phyloP scores from a whole-genome alignment of 2,329 filamentous ascomycete genomes.

The Arthrinium phaeospermum region DNA sequence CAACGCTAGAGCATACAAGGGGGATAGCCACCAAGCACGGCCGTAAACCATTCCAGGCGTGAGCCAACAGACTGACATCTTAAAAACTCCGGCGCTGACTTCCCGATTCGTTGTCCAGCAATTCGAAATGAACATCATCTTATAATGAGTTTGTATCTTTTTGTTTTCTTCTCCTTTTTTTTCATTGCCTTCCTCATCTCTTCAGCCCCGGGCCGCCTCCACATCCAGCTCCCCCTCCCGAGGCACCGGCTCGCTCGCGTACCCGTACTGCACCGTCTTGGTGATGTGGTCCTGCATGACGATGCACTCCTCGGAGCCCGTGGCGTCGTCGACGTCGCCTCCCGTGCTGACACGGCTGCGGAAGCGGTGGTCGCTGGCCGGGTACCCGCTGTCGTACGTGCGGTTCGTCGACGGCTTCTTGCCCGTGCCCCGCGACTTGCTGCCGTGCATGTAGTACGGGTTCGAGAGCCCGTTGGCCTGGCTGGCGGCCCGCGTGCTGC shows the following conservation, averaged over 20 bases:
- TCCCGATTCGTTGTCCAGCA: background rate
- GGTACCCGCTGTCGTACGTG: constrained; percentile 13
- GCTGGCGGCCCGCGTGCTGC: constrained; percentile 15
- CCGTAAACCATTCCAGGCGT: background rate
- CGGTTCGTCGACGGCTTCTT: constrained; percentile 3
- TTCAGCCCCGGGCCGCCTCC: background rate
- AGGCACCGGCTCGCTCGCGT: constrained; percentile 10
- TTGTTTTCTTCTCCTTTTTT: background rate
- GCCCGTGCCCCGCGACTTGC: background rate
- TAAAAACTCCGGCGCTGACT: background rate
- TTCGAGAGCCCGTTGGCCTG: background rate
- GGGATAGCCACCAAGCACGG: background rate
- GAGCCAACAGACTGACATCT: background rate
- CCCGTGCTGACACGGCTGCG: constrained; percentile 3
- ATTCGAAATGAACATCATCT: background rate
- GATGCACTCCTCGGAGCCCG: constrained; percentile 26
- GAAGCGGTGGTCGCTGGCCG: constrained; percentile 20
- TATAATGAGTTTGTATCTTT: background rate
- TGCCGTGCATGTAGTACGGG: background rate
- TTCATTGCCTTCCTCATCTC: background rate
- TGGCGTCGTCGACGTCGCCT: background rate
- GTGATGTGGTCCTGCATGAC: constrained; percentile 25
- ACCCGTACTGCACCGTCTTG: constrained; percentile 28
- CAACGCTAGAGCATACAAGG: background rate
- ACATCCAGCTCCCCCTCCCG: background rate